A percentile compares a stretch with the other conserved stretches of the same genome.
Conservation (phyloP, 768 basidiomycete genomes). For the Leucogyrophana mollusca region DNA sequence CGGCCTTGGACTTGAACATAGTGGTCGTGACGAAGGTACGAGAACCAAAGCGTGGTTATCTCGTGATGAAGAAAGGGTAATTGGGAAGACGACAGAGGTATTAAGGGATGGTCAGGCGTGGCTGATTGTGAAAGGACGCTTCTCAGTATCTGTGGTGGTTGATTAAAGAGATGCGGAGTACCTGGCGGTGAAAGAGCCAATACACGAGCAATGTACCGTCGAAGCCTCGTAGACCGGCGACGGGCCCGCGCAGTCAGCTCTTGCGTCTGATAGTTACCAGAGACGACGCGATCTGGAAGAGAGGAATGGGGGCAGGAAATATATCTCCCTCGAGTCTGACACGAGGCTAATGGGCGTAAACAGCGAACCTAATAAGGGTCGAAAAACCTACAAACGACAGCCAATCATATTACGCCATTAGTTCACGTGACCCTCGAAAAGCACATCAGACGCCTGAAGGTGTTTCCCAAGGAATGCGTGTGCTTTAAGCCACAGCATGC, state of each 20-base stretch:
- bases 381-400: slow-evolving; percentile 9
- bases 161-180: slow-evolving; percentile 3
- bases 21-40: slow-evolving; percentile 17
- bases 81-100: slow-evolving; percentile 3
- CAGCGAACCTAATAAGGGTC: slow-evolving; percentile 4
- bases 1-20: slow-evolving; percentile 22
- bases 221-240: slow-evolving; percentile 19
- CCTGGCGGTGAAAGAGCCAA: slow-evolving; percentile 10
- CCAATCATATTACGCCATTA: slow-evolving; percentile 17
- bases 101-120: background rate
- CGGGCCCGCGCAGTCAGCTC: slow-evolving; percentile 23
- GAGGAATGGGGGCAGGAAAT: slow-evolving; percentile 5
- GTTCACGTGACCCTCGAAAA: slow-evolving; percentile 19
- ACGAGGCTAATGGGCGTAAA: slow-evolving; percentile 21
- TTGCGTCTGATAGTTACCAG: slow-evolving; percentile 14
- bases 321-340: slow-evolving; percentile 24
- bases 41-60: background rate
- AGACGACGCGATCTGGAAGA: slow-evolving; percentile 9
- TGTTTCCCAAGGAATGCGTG: background rate
- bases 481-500: no score
- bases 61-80: slow-evolving; percentile 7
- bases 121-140: background rate
- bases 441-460: no score
- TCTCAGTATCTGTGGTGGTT: background rate
- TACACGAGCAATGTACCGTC: slow-evolving; percentile 14